These are phyloP conservation scores for Yamadazyma aaseri DNA, from an alignment of 1,139 yeast genomes.

Conservation along the genomic window DNA sequence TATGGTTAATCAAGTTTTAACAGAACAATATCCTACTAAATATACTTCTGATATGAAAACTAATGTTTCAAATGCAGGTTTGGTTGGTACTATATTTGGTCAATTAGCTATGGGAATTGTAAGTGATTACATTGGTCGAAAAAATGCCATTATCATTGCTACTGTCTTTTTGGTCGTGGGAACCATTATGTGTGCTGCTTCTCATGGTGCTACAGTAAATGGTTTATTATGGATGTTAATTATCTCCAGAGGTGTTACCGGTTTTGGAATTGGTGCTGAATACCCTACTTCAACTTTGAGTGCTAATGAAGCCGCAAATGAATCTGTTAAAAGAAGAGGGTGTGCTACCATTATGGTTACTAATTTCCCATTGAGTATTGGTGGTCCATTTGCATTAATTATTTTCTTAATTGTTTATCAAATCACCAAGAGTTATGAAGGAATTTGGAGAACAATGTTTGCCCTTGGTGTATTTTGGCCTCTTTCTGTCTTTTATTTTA, in stretches of 20 bases:
- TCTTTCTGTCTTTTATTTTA: conserved; percentile 65
- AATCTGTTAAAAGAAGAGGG: conserved; percentile 60
- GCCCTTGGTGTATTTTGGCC: conserved; percentile 81
- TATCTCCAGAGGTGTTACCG: conserved; percentile 65
- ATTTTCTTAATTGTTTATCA: conserved; percentile 65
- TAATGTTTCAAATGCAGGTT: conserved; percentile 47
- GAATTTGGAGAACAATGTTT: conserved; percentile 72
- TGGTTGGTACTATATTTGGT: conserved; percentile 51
- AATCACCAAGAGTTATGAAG: conserved; percentile 52
- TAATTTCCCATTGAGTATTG: conserved; percentile 68
- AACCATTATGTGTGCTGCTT: conserved; percentile 48
- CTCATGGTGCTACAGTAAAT: conserved; percentile 41
- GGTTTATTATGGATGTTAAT: conserved; percentile 71
- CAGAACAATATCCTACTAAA: conserved; percentile 27
- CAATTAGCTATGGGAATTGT: conserved; percentile 45
- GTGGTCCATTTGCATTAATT: conserved; percentile 74
- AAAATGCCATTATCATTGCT: conserved; percentile 46
- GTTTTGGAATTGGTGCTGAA: conserved; percentile 78
- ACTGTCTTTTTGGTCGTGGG: conserved; percentile 45
- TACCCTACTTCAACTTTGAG: conserved; percentile 69
- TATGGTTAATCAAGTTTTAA: conserved; percentile 41
- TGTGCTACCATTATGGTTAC: conserved; percentile 64
- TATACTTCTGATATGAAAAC: conserved; percentile 42
- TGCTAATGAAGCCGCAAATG: conserved; percentile 74
- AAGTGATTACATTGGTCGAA: conserved; percentile 48